These are phyloP conservation scores for Clathrus columnatus DNA, from an alignment of 768 basidiomycete genomes.

Conservation along the genomic window DNA sequence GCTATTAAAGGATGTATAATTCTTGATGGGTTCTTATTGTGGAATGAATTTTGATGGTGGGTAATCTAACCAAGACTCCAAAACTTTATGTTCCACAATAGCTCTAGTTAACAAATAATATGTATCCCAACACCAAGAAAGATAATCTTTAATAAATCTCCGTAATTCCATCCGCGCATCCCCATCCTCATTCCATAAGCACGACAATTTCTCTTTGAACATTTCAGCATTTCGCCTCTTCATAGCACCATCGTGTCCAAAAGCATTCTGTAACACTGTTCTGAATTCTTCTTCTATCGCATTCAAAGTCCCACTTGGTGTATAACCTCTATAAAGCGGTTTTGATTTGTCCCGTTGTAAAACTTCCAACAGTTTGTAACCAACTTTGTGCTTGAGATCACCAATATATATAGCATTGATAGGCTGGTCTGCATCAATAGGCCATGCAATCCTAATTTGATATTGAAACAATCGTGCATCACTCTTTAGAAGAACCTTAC, in stretches of 20 bases:
- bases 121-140: too few relatives aligned
- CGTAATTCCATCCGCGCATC: neutral
- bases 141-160: neutral
- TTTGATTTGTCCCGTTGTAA: conserved; percentile 12
- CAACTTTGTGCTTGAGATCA: conserved; percentile 11
- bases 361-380: conserved; percentile 17
- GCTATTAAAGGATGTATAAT: too few relatives aligned
- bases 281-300: conserved; percentile 14
- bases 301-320: conserved; percentile 14
- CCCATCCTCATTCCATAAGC: conserved; percentile 14
- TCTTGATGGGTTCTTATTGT: too few relatives aligned
- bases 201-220: neutral
- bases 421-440: conserved; percentile 19
- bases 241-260: conserved; percentile 14
- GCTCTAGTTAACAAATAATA: too few relatives aligned
- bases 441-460: conserved; percentile 19
- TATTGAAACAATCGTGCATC: neutral
- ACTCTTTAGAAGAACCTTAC: conserved; percentile 9
- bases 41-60: too few relatives aligned
- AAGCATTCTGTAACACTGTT: conserved; percentile 12
- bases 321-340: conserved; percentile 13
- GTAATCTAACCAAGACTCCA: too few relatives aligned
- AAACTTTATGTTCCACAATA: too few relatives aligned
- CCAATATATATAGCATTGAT: conserved; percentile 16
- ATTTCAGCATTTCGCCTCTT: conserved; percentile 15